phyloP scores from a whole-genome alignment of 2,329 filamentous ascomycete species.

The Fusarium sulawesiense region DNA sequence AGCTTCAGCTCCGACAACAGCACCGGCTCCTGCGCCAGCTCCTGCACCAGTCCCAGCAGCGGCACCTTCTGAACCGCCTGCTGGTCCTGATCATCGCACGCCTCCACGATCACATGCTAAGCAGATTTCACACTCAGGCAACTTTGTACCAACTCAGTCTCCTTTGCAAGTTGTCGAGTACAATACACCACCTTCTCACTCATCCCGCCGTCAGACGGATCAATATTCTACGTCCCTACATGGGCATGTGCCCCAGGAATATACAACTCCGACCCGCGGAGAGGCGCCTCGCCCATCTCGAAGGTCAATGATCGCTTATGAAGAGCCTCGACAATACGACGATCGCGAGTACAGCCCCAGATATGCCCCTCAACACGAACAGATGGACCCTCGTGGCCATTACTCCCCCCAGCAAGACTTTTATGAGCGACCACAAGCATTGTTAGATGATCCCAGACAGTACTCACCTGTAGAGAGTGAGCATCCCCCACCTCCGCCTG shows the following conservation, averaged over 20 bases:
- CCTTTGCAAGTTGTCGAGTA: constrained; percentile 66
- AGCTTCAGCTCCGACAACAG: constrained; percentile 17
- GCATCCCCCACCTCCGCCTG: constrained; percentile 67
- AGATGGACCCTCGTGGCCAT: constrained; percentile 52
- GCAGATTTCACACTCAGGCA: constrained; percentile 49
- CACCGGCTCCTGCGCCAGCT: constrained; percentile 7
- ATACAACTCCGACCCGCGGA: constrained; percentile 37
- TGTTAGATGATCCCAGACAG: constrained; percentile 49
- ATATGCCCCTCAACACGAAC: constrained; percentile 51
- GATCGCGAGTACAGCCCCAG: constrained; percentile 53
- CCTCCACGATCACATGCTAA: constrained; percentile 61
- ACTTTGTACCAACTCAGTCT: constrained; percentile 63
- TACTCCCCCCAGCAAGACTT: constrained; percentile 51
- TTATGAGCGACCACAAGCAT: constrained; percentile 46
- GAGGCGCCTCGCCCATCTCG: constrained; percentile 48
- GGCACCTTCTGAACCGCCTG: constrained; percentile 45
- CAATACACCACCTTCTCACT: constrained; percentile 54
- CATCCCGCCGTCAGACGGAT: constrained; percentile 52
- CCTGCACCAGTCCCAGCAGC: constrained; percentile 15
- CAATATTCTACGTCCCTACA: constrained; percentile 52
- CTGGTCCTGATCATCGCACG: constrained; percentile 59
- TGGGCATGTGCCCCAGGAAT: constrained; percentile 34
- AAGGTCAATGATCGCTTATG: constrained; percentile 52
- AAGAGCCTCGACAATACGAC: constrained; percentile 51
- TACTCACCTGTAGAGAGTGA: constrained; percentile 55